Evolutionary conservation across 2,329 filamentous ascomycete genomes (phyloP), one percentile per base, ranked within the genome.

Genomic region (Gaeumannomyces tritici): DNA sequence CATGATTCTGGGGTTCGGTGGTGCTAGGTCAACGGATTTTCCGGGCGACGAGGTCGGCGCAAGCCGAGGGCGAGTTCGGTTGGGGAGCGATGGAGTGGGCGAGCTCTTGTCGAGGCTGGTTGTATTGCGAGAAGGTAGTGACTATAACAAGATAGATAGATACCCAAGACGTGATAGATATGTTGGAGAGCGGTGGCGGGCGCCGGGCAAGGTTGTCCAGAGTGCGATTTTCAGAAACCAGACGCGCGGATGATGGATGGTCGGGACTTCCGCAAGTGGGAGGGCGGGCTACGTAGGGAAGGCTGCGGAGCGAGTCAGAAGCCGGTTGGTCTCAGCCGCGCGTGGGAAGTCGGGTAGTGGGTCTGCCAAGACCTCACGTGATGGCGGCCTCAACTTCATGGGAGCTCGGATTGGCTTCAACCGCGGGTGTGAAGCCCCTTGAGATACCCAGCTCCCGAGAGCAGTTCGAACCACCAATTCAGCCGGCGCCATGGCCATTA

Each of bases 401-500:
- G 42, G 4, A 51, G 42, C 42, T 47, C 13, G 42, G 42, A 47
- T 47, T 47, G 42, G 42, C 42, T 51, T 51, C 42, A 51, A 51
- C 42, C 42, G 42, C 42, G 21, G n/a, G 42, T n/a, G 42, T 21
- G 18, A 51, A 51, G 42, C 42, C 21, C 42, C 42, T 51, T 7
- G 62, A 31, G 29, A 27, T 4, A 31, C n/a, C 42, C 21, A 51
- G 42, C 42, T 51, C 42, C n/a, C 42, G 42, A 24, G n/a, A 51
- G 42, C 42, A 51, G 18, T n/a, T n/a, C 42, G 6, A 51, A 57
- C 31, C 42, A 58, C 42, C 59, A 58, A 61, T 63, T 56, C 59
- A 59, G 18, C 55, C 42, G 54, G 11, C 56, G 29, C 72, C 70
- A 93, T 93, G 90, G 87, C 91, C 75, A 92, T 97, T 79, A 90